These are phyloP conservation scores for Suhomyces sp. DNA, from an alignment of 805 yeast species.

Conservation along the genomic window DNA sequence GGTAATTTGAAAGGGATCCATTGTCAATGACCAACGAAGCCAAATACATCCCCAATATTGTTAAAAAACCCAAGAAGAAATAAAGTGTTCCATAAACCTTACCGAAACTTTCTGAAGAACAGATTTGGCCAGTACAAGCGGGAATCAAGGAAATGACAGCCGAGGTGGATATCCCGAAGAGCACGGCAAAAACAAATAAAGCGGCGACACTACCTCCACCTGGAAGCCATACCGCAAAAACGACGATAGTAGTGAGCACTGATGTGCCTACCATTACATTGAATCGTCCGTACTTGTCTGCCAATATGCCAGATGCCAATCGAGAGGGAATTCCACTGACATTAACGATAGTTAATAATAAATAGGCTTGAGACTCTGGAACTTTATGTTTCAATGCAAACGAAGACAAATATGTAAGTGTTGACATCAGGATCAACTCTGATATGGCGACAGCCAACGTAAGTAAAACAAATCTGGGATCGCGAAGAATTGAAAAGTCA, in stretches of 20 bases:
- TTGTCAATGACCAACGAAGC: slow-evolving; percentile 27
- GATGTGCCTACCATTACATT: slow-evolving; percentile 45
- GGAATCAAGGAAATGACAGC: slow-evolving; percentile 59
- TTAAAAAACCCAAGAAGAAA: slow-evolving; percentile 36
- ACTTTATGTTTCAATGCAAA: slow-evolving; percentile 51
- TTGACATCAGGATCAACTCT: slow-evolving; percentile 47
- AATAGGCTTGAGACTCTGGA: slow-evolving; percentile 41
- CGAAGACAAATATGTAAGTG: slow-evolving; percentile 52
- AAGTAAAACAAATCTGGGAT: slow-evolving; percentile 42
- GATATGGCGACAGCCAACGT: slow-evolving; percentile 44
- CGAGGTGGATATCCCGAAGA: slow-evolving; percentile 58
- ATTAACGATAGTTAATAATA: slow-evolving; percentile 48
- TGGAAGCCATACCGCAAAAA: slow-evolving; percentile 22
- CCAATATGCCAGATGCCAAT: slow-evolving; percentile 29
- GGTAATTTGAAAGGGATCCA: slow-evolving; percentile 30
- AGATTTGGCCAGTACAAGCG: slow-evolving; percentile 58
- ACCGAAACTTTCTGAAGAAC: slow-evolving; percentile 54
- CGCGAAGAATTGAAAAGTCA: slow-evolving; percentile 42
- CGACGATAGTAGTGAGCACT: slow-evolving; percentile 31
- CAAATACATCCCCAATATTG: slow-evolving; percentile 28
- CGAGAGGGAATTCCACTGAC: slow-evolving; percentile 43
- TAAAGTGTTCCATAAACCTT: slow-evolving; percentile 53
- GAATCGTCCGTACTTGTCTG: slow-evolving; percentile 47
- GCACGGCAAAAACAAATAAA: slow-evolving; percentile 45
- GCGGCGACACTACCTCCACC: slow-evolving; percentile 34